A percentile compares a stretch with the other conserved stretches of the same genome.
Conservation (phyloP, 371 early-diverging fungal genomes). For the Mucor saturninus region DNA sequence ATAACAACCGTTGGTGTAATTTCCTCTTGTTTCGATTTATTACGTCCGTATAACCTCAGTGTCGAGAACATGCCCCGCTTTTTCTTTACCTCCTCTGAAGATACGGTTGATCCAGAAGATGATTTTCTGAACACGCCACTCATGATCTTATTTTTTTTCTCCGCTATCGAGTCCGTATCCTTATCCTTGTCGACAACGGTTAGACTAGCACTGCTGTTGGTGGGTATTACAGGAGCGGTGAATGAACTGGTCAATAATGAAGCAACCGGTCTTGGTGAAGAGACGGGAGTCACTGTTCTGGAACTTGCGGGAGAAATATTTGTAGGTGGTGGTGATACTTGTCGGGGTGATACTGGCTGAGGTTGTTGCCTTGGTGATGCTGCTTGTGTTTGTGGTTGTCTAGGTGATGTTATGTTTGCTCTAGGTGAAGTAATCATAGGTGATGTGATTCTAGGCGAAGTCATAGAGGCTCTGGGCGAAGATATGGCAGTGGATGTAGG, state of each 20-base stretch:
- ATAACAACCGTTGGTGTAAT: constrained; percentile 5
- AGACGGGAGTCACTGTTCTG: too few relatives aligned
- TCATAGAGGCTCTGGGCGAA: constrained; percentile 3
- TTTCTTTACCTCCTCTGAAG: constrained; percentile 8
- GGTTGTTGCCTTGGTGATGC: neutral
- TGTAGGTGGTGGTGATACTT: neutral
- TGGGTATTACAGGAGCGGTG: neutral
- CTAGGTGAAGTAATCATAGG: neutral
- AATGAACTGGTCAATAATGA: too few relatives aligned
- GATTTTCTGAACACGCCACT: constrained; percentile 19
- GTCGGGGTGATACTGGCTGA: too few relatives aligned
- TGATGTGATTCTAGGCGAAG: neutral
- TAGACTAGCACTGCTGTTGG: neutral
- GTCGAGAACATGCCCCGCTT: constrained; percentile 19
- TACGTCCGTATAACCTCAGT: constrained; percentile 12
- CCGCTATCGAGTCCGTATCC: neutral
- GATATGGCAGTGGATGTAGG: neutral
- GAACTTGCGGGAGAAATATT: too few relatives aligned
- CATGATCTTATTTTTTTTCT: constrained; percentile 7
- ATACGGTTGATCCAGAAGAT: constrained; percentile 4
- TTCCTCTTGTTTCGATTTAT: neutral
- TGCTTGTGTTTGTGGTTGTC: neutral
- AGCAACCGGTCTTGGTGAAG: neutral
- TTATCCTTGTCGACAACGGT: neutral
- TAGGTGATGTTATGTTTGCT: neutral